Percentiles rank a stretch among this genome's conserved stretches.
Conservation (phyloP, 2,329 filamentous ascomycete species). For the Colletotrichum sp. region DNA sequence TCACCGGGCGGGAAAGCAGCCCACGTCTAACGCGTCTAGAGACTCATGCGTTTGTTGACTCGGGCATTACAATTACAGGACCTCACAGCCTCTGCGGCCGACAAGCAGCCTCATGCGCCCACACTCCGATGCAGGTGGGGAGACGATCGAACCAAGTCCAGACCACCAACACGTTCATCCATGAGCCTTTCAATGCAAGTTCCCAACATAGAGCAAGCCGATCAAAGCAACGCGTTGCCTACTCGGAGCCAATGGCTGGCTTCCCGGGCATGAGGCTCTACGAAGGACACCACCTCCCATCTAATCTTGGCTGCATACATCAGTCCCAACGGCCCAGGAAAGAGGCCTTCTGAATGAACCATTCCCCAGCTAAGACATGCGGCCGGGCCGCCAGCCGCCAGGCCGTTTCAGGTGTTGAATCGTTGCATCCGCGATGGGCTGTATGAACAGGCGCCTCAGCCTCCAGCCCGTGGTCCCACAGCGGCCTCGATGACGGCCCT, state of each 20-base stretch:
- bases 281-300: neutral
- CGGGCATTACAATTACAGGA: neutral
- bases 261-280: neutral
- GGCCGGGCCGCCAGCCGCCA: conserved; percentile 12
- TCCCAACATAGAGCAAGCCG: neutral
- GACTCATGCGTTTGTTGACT: neutral
- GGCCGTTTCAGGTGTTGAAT: conserved; percentile 12
- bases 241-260: neutral
- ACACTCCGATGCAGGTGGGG: neutral
- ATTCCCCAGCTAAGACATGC: neutral
- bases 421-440: neutral
- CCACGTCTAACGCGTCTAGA: neutral
- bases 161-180: neutral
- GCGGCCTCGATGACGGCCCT: neutral
- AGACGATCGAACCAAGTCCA: neutral
- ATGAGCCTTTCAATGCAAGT: neutral
- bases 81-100: conserved; percentile 4
- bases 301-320: neutral
- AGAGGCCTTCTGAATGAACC: neutral
- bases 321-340: neutral
- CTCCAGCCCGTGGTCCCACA: neutral
- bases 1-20: neutral
- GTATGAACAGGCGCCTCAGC: conserved; percentile 21
- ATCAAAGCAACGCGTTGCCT: neutral
- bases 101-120: neutral